Percentiles rank a stretch among this genome's conserved stretches.
Conservation (phyloP, 306 rosid species). For the Cucumis melo region DNA sequence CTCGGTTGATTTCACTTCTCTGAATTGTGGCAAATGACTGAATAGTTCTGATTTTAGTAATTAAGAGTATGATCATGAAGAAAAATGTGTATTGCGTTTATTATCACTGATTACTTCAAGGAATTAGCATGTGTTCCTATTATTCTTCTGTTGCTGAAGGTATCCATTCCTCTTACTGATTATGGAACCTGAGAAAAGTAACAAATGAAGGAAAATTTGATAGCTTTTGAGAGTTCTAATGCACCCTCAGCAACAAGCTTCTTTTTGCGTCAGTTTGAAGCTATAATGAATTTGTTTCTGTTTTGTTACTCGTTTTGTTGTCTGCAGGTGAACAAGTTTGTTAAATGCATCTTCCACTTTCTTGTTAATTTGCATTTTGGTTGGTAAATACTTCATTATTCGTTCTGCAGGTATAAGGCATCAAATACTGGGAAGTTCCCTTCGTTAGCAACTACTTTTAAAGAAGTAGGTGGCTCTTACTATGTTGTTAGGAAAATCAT, state of each 20-base stretch:
- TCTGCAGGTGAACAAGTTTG: background rate
- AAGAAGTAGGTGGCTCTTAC: slow-evolving; percentile 13
- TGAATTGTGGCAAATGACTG: background rate
- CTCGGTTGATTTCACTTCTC: background rate
- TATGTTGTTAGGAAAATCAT: slow-evolving; percentile 5
- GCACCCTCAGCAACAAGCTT: background rate
- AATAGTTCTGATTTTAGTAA: background rate
- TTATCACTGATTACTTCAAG: background rate
- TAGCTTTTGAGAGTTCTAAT: background rate
- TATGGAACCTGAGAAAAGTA: background rate
- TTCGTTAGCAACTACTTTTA: background rate
- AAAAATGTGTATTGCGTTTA: background rate
- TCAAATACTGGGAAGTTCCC: slow-evolving; percentile 7
- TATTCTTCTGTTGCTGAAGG: background rate
- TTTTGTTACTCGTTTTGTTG: background rate
- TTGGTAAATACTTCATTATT: background rate
- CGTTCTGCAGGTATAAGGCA: background rate
- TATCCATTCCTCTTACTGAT: background rate
- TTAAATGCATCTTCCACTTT: background rate
- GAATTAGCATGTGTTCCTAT: background rate
- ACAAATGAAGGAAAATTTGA: background rate
- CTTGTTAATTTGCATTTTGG: background rate
- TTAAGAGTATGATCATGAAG: background rate
- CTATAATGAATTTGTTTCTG: background rate
- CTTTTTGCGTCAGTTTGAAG: background rate